Evolutionary conservation across 345 rosid species (phyloP).

Genomic region (Camelina neglecta): DNA sequence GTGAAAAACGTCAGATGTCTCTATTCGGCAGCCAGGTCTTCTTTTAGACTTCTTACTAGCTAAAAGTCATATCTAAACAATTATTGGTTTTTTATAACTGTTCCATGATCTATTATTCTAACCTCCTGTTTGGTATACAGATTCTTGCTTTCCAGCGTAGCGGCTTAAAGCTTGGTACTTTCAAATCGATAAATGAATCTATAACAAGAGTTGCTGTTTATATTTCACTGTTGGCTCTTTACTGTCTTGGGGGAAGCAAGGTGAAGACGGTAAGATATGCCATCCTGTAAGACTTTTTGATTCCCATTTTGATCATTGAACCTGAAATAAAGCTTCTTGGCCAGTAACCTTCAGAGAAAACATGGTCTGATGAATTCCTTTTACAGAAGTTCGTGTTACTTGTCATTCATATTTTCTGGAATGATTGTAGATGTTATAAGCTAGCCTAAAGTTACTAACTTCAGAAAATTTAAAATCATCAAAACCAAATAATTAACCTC

Average conservation of each 20-base stretch:
- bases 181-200: conserved; percentile 89
- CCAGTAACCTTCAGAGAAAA: conserved; percentile 10
- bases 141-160: conserved; percentile 81
- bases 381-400: not conserved
- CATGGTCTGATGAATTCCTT: not conserved
- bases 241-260: conserved; percentile 93
- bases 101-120: conserved; percentile 25
- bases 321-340: conserved; percentile 17
- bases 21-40: conserved; percentile 83
- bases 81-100: not conserved
- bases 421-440: not conserved
- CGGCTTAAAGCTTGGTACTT: conserved; percentile 91
- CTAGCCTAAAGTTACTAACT: not conserved
- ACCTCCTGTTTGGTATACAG: conserved; percentile 53
- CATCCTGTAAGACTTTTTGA: conserved; percentile 36
- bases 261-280: conserved; percentile 84
- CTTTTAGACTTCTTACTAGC: conserved; percentile 15
- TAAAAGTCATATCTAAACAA: not conserved
- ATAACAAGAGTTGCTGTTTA: conserved; percentile 92
- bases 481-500: conserved; percentile 1
- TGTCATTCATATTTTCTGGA: conserved; percentile 12
- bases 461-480: conserved; percentile 4
- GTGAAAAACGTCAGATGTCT: conserved; percentile 91
- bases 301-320: conserved; percentile 16
- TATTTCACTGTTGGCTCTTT: conserved; percentile 80